Evolutionary conservation across 106 monocot genomes (phyloP).

Genomic region (Dioscorea alata): DNA sequence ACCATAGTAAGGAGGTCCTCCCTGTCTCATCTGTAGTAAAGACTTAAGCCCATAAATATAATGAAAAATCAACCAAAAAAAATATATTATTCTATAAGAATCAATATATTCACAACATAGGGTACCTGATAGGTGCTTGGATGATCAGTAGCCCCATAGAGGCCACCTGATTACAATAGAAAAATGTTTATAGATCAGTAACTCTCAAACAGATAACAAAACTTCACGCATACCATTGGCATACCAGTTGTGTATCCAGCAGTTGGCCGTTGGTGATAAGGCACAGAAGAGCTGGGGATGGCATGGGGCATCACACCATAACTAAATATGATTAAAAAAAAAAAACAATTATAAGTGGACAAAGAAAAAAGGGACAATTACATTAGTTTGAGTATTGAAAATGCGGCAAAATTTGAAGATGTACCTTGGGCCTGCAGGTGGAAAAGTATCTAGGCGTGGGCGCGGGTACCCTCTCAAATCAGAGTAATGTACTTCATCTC

Average conservation of each 20-base stretch:
- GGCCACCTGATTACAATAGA: slow-evolving; percentile 6
- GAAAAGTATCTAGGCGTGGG: slow-evolving; percentile 31
- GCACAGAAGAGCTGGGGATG: slow-evolving; percentile 18
- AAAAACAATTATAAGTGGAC: neutral
- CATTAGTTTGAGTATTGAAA: neutral
- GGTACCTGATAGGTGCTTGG: slow-evolving; percentile 17
- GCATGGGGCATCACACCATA: slow-evolving; percentile 16
- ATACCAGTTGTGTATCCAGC: slow-evolving; percentile 26
- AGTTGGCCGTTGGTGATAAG: slow-evolving; percentile 24
- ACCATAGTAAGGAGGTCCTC: slow-evolving; percentile 19
- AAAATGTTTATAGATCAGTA: neutral
- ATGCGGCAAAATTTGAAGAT: neutral
- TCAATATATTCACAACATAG: neutral
- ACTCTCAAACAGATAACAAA: neutral
- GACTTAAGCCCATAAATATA: neutral
- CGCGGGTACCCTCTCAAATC: slow-evolving; percentile 46
- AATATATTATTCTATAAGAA: neutral
- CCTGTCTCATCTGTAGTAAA: slow-evolving; percentile 21
- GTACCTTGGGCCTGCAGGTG: slow-evolving; percentile 26
- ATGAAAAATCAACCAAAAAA: neutral
- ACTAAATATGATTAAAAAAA: slow-evolving; percentile 9
- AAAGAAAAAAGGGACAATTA: neutral
- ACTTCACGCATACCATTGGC: neutral
- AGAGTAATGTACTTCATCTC: slow-evolving; percentile 23
- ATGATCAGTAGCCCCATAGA: slow-evolving; percentile 15